phyloP scores from a whole-genome alignment of 2,329 filamentous ascomycete genomes.

The Trichoderma hamatum region DNA sequence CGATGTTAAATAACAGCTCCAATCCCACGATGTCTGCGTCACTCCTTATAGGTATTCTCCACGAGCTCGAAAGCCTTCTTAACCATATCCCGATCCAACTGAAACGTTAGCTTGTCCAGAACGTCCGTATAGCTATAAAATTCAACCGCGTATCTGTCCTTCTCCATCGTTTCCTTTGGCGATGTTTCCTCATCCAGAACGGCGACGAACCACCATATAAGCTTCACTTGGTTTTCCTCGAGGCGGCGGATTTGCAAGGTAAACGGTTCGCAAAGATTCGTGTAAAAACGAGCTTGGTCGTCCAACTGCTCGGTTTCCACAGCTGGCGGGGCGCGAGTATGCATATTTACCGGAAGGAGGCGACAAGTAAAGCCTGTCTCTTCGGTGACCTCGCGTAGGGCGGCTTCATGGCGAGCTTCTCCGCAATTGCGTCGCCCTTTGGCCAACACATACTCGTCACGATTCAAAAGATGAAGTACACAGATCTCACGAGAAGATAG shows the following conservation, averaged over 20 bases:
- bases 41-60: constrained; percentile 1
- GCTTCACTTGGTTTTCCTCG: constrained; percentile 16
- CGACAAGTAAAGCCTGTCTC: constrained; percentile 26
- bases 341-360: constrained; percentile 7
- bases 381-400: constrained; percentile 29
- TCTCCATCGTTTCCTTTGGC: background rate
- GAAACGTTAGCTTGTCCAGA: constrained; percentile 22
- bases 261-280: constrained; percentile 27
- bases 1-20: background rate
- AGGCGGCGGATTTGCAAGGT: constrained; percentile 24
- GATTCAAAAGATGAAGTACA: constrained; percentile 24
- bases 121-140: constrained; percentile 26
- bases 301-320: constrained; percentile 2
- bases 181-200: background rate
- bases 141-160: constrained; percentile 19
- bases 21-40: background rate
- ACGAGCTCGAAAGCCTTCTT: constrained; percentile 23
- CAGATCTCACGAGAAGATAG: constrained; percentile 27
- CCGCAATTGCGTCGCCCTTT: constrained; percentile 30
- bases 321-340: background rate
- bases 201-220: constrained; percentile 29
- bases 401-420: constrained; percentile 28
- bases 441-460: constrained; percentile 29
- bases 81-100: constrained; percentile 24
- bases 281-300: constrained; percentile 31